A percentile compares a stretch with the other conserved stretches of the same genome.
Evolutionary conservation across 2,329 filamentous ascomycete species (phyloP).

Genomic region (Tolypocladium guangdongense): DNA sequence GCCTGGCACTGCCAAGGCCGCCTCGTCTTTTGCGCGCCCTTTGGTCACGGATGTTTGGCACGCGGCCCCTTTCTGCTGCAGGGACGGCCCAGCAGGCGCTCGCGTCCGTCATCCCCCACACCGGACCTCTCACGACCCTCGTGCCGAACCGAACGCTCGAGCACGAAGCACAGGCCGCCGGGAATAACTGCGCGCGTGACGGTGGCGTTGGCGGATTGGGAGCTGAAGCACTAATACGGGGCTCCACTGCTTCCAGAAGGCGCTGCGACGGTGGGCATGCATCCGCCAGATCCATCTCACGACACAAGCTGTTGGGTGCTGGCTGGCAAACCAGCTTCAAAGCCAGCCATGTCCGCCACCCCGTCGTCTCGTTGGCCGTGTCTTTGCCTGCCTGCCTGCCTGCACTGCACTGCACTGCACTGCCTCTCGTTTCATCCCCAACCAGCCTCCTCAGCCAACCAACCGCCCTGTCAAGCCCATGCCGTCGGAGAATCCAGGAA

Average conservation of each 20-base stretch:
- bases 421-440: not conserved
- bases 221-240: not conserved
- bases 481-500: not conserved
- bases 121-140: not conserved
- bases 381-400: not conserved
- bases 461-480: not conserved
- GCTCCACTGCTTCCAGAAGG: constrained; percentile 2
- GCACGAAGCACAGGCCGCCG: not conserved
- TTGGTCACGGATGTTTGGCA: not conserved
- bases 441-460: not conserved
- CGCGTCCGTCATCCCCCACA: not conserved
- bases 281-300: not conserved
- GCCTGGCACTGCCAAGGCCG: not conserved
- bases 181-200: not conserved
- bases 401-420: not conserved
- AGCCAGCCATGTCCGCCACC: too few relatives aligned
- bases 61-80: not conserved
- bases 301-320: not conserved
- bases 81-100: not conserved
- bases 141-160: too few relatives aligned
- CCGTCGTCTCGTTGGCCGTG: not conserved
- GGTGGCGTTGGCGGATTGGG: too few relatives aligned
- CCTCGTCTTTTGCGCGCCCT: not conserved
- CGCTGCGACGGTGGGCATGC: not conserved
- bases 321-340: not conserved